Evolutionary conservation across 139 green algal species (phyloP).

Genomic region (Volvox reticuliferus): DNA sequence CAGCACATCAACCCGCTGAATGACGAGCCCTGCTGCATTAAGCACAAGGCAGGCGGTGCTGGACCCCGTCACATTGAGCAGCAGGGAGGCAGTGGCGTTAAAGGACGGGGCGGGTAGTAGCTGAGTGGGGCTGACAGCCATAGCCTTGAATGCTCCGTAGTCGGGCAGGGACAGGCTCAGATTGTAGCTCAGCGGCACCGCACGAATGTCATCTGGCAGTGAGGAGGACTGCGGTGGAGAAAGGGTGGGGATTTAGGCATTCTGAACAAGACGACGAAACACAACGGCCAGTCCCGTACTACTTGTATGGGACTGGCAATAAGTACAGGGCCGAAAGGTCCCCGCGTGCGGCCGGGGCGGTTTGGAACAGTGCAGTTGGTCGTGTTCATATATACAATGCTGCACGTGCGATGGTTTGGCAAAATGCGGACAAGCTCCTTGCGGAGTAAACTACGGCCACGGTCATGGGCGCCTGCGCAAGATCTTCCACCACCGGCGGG

Average conservation of each 20-base stretch:
- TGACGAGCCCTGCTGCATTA: not conserved
- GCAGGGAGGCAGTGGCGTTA: not conserved
- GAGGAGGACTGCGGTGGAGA: not conserved
- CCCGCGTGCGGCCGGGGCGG: too few relatives aligned
- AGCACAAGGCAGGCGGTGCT: conserved; percentile 24
- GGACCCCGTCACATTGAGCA: not conserved
- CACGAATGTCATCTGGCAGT: not conserved
- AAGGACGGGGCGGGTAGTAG: not conserved
- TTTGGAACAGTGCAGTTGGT: too few relatives aligned
- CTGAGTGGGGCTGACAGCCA: not conserved
- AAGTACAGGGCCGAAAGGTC: too few relatives aligned
- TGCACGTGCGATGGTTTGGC: too few relatives aligned
- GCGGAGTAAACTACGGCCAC: too few relatives aligned
- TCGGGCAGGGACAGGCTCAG: conserved; percentile 32
- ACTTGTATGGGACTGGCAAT: too few relatives aligned
- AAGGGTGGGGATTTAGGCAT: not conserved
- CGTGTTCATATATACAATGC: too few relatives aligned
- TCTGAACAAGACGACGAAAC: too few relatives aligned
- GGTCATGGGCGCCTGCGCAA: too few relatives aligned
- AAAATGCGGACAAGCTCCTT: too few relatives aligned
- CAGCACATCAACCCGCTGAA: not conserved
- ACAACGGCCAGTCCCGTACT: too few relatives aligned
- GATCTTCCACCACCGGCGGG: too few relatives aligned
- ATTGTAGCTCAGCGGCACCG: not conserved
- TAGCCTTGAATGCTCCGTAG: not conserved